phyloP scores from a whole-genome alignment of 108 stramenopile genomes.

The Cyclotella cryptica region DNA sequence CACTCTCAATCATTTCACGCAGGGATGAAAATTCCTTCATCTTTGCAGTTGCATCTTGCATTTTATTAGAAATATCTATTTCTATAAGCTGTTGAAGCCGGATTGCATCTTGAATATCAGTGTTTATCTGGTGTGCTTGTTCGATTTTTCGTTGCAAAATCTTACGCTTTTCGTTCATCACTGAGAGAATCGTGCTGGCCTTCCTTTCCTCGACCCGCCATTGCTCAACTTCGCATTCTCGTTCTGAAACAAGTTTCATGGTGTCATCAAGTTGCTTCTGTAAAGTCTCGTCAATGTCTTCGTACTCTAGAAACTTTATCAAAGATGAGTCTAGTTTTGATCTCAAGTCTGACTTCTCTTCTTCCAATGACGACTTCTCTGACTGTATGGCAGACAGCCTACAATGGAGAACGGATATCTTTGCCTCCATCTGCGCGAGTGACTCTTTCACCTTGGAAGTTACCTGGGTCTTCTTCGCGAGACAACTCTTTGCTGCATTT shows the following conservation, averaged over 20 bases:
- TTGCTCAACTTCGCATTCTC: slow-evolving; percentile 8
- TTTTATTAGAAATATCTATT: slow-evolving; percentile 23
- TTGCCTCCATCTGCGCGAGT: background rate
- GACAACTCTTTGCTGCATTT: slow-evolving; percentile 4
- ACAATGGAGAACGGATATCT: background rate
- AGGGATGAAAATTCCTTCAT: background rate
- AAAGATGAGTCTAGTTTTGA: background rate
- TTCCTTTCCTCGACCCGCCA: slow-evolving; percentile 10
- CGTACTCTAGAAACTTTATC: background rate
- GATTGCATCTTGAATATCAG: slow-evolving; percentile 15
- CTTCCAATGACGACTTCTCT: slow-evolving; percentile 4
- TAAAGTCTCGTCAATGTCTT: slow-evolving; percentile 1
- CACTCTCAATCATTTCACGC: slow-evolving; percentile 8
- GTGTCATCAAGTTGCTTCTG: background rate
- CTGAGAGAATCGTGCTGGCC: background rate
- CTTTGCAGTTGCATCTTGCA: slow-evolving; percentile 11
- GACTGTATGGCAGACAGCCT: background rate
- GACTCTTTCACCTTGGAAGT: slow-evolving; percentile 10
- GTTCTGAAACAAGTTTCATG: slow-evolving; percentile 1
- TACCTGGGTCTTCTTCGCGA: slow-evolving; percentile 2
- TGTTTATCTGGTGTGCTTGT: slow-evolving; percentile 4
- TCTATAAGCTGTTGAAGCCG: slow-evolving; percentile 24
- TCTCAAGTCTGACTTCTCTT: background rate
- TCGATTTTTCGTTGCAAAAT: slow-evolving; percentile 14
- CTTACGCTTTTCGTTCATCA: background rate